Evolutionary conservation across 139 green algal species (phyloP).

Genomic region (Micromonas pusilla): DNA sequence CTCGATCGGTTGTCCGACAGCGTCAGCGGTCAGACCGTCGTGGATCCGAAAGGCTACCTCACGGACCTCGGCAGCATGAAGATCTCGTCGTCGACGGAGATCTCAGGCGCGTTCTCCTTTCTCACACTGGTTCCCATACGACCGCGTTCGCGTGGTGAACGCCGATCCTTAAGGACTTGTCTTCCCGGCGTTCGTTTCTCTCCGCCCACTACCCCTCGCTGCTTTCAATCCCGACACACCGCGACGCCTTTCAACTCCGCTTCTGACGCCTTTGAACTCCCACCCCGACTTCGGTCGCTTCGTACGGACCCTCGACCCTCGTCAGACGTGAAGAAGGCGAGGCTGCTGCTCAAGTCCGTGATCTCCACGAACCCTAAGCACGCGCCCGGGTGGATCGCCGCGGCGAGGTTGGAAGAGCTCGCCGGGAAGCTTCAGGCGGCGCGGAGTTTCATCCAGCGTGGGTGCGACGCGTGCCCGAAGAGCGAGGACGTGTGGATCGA

Average conservation of each 20-base stretch:
- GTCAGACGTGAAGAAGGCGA: conserved; percentile 98
- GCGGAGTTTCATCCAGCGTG: conserved; percentile 64
- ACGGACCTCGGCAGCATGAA: conserved; percentile 84
- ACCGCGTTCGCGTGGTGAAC: no score
- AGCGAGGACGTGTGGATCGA: conserved; percentile 98
- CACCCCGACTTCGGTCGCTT: no score
- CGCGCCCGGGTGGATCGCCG: conserved; percentile 93
- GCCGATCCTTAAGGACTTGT: no score
- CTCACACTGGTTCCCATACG: no score
- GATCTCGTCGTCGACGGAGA: conserved; percentile 73
- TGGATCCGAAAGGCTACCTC: conserved; percentile 98
- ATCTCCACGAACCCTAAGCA: conserved; percentile 94
- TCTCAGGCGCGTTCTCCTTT: no score
- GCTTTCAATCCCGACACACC: no score
- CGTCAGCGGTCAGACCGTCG: conserved; percentile 86
- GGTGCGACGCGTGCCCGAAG: conserved; percentile 85
- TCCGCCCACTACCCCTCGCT: no score
- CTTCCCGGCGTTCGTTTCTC: no score
- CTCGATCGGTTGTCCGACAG: conserved; percentile 88
- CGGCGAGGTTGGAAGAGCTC: conserved; percentile 75
- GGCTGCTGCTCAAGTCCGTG: conserved; percentile 90
- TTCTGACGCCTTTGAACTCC: no score
- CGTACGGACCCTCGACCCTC: no score
- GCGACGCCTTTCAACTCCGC: no score
- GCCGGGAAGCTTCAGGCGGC: conserved; percentile 51